A percentile compares a stretch with the other conserved stretches of the same genome.
Evolutionary conservation across 139 green algal species (phyloP).

Genomic region (Microglena sp.): DNA sequence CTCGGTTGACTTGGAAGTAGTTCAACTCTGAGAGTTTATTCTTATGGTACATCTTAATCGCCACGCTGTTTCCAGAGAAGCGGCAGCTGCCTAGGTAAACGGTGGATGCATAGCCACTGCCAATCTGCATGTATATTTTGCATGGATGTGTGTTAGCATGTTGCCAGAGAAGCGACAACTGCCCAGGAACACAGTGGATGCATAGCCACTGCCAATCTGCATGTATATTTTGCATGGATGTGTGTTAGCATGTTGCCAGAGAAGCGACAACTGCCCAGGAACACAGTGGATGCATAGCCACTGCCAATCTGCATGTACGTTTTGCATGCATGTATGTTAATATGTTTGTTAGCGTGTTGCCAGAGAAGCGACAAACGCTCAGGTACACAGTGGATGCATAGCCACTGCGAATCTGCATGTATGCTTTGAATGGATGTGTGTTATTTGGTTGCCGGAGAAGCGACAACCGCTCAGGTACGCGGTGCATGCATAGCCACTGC

Average conservation of each 20-base stretch:
- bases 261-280: slow-evolving; percentile 35
- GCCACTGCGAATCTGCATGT: slow-evolving; percentile 33
- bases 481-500: slow-evolving; percentile 37
- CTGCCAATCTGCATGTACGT: slow-evolving; percentile 25
- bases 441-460: too few relatives aligned
- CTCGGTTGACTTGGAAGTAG: slow-evolving; percentile 37
- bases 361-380: slow-evolving; percentile 21
- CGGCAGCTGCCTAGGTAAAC: slow-evolving; percentile 39
- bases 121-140: too few relatives aligned
- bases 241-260: too few relatives aligned
- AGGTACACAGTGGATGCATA: slow-evolving; percentile 51
- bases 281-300: slow-evolving; percentile 45
- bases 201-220: slow-evolving; percentile 38
- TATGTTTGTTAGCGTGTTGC: too few relatives aligned
- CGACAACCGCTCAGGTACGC: too few relatives aligned
- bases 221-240: too few relatives aligned
- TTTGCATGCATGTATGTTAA: too few relatives aligned
- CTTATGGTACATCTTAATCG: slow-evolving; percentile 49
- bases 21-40: slow-evolving; percentile 40
- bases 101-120: slow-evolving; percentile 43
- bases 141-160: too few relatives aligned
- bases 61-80: slow-evolving; percentile 24
- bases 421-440: too few relatives aligned
- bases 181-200: slow-evolving; percentile 39
- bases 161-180: too few relatives aligned